phyloP scores from a whole-genome alignment of 768 basidiomycete species.

The Boletales sp. region DNA sequence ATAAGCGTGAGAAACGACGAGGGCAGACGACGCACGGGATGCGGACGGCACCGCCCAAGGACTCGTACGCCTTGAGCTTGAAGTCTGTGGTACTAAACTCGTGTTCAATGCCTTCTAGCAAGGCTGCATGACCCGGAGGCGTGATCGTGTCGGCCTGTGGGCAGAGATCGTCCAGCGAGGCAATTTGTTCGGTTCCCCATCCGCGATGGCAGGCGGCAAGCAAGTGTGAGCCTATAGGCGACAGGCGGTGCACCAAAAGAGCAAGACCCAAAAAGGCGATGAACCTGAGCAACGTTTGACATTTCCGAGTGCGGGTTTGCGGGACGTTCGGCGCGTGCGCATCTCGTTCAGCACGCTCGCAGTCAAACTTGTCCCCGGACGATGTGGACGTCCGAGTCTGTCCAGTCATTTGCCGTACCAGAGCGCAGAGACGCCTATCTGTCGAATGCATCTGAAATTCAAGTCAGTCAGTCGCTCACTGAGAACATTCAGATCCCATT shows the following conservation, averaged over 20 bases:
- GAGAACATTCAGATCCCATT: too few relatives aligned
- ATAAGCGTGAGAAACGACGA: background rate
- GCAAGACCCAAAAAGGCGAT: constrained; percentile 8
- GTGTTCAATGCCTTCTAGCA: constrained; percentile 22
- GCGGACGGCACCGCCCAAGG: constrained; percentile 34
- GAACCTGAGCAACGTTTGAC: background rate
- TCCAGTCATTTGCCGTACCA: too few relatives aligned
- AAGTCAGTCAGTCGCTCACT: too few relatives aligned
- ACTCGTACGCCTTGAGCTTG: constrained; percentile 29
- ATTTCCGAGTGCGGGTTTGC: too few relatives aligned
- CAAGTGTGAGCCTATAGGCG: background rate
- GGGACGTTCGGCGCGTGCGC: too few relatives aligned
- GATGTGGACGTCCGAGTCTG: too few relatives aligned
- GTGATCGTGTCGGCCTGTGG: constrained; percentile 23
- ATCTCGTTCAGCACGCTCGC: too few relatives aligned
- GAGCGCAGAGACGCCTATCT: too few relatives aligned
- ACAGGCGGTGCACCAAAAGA: constrained; percentile 6
- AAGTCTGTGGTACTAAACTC: constrained; percentile 23
- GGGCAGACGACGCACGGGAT: constrained; percentile 25
- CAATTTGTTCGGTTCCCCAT: too few relatives aligned
- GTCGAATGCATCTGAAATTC: too few relatives aligned
- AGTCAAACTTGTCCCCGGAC: too few relatives aligned
- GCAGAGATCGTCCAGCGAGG: constrained; percentile 17
- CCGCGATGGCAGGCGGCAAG: background rate
- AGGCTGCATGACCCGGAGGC: constrained; percentile 8